phyloP scores from a whole-genome alignment of 2,329 filamentous ascomycete genomes.

The Nemania sp. region DNA sequence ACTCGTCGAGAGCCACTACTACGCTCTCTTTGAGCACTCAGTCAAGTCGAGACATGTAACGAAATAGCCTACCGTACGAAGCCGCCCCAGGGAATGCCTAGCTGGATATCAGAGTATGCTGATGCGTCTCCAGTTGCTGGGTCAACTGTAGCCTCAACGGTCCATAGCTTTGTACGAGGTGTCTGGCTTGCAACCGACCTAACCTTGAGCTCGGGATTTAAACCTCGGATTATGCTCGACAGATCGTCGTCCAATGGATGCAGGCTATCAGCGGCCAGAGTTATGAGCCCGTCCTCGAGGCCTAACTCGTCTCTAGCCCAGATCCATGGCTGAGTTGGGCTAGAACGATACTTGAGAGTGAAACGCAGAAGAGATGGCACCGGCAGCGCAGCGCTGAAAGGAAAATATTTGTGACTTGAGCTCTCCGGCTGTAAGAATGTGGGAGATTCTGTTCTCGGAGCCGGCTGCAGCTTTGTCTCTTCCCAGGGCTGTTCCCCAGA shows the following conservation, averaged over 20 bases:
- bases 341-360: slow-evolving; percentile 70
- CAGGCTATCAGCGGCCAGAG: slow-evolving; percentile 50
- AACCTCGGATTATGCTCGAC: slow-evolving; percentile 58
- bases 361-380: slow-evolving; percentile 61
- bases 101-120: slow-evolving; percentile 55
- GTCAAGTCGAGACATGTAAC: slow-evolving; percentile 2
- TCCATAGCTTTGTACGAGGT: slow-evolving; percentile 72
- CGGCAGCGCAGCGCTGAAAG: slow-evolving; percentile 59
- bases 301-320: slow-evolving; percentile 71
- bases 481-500: slow-evolving; percentile 59
- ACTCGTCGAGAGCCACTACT: slow-evolving; percentile 1
- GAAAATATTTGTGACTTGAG: slow-evolving; percentile 48
- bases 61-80: slow-evolving; percentile 54
- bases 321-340: slow-evolving; percentile 61
- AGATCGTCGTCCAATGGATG: slow-evolving; percentile 46
- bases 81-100: slow-evolving; percentile 66
- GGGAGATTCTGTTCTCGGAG: slow-evolving; percentile 43
- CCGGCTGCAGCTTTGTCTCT: slow-evolving; percentile 52
- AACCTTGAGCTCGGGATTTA: slow-evolving; percentile 61
- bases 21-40: too few relatives aligned
- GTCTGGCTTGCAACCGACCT: slow-evolving; percentile 65
- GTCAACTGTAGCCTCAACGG: slow-evolving; percentile 61
- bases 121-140: slow-evolving; percentile 63
- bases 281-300: slow-evolving; percentile 64
- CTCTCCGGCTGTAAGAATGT: slow-evolving; percentile 54